Percentiles rank a stretch among this genome's conserved stretches.
These are phyloP conservation scores for Setaria viridis DNA, from an alignment of 202 grass and related monocot genomes.

Conservation along the genomic window DNA sequence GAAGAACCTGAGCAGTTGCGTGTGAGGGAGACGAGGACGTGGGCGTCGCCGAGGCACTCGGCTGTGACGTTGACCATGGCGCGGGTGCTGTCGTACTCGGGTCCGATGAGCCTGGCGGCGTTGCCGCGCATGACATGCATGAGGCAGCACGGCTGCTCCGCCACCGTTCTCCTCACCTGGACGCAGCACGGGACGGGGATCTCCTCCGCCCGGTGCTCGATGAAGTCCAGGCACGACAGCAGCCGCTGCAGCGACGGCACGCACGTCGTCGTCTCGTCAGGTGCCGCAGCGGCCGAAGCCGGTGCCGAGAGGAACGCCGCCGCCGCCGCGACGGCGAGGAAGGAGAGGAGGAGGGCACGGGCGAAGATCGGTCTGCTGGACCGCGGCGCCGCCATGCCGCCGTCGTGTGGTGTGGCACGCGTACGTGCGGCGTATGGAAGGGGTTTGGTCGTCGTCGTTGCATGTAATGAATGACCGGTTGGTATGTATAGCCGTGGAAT, in stretches of 20 bases:
- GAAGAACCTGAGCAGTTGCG: constrained; percentile 34
- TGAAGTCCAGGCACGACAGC: constrained; percentile 64
- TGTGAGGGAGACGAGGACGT: background rate
- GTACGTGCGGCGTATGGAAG: background rate
- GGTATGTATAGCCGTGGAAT: background rate
- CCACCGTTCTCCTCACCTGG: constrained; percentile 35
- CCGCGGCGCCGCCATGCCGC: background rate
- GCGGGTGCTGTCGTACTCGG: constrained; percentile 29
- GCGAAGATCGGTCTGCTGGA: background rate
- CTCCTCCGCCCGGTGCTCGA: constrained; percentile 49
- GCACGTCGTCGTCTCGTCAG: constrained; percentile 13
- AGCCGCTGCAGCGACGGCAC: constrained; percentile 49
- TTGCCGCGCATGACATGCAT: constrained; percentile 56
- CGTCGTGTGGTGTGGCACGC: background rate
- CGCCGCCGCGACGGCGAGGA: background rate
- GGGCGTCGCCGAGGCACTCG: constrained; percentile 28
- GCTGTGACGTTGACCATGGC: constrained; percentile 44
- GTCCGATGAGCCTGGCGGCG: constrained; percentile 42
- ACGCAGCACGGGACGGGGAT: constrained; percentile 45
- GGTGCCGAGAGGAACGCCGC: background rate
- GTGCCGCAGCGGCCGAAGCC: background rate
- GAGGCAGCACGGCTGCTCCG: constrained; percentile 53
- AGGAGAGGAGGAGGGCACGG: background rate
- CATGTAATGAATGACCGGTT: background rate
- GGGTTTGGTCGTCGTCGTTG: no score